These are phyloP conservation scores for Colletotrichum sp. DNA, from an alignment of 2,329 filamentous ascomycete species.

Conservation along the genomic window DNA sequence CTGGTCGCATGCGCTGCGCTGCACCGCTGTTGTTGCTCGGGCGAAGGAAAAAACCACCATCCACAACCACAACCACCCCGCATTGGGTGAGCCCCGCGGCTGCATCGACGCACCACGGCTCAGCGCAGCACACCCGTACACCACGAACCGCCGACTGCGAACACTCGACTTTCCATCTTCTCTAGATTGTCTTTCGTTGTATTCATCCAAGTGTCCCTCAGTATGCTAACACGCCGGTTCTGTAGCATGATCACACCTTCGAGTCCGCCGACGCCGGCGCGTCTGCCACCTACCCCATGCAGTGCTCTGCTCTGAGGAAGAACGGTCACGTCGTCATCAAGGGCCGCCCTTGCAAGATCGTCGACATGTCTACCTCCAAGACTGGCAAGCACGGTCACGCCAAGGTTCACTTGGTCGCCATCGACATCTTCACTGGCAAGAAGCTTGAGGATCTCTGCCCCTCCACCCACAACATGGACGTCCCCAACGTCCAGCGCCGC, in stretches of 20 bases:
- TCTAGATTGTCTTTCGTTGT: not conserved
- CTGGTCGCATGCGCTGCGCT: constrained; percentile 30
- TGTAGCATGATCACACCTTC: constrained; percentile 76
- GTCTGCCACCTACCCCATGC: constrained; percentile 93
- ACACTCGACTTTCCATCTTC: not conserved
- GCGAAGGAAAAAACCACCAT: constrained; percentile 31
- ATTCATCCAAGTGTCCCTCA: not conserved
- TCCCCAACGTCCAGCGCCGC: constrained; percentile 88
- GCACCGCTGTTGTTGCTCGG: constrained; percentile 18
- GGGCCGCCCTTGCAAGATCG: constrained; percentile 99
- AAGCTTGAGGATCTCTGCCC: constrained; percentile 99
- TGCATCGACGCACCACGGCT: constrained; percentile 17
- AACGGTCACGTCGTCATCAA: constrained; percentile 99
- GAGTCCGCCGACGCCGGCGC: constrained; percentile 96
- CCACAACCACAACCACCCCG: constrained; percentile 43
- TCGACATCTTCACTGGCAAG: constrained; percentile 99
- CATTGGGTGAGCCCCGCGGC: constrained; percentile 38
- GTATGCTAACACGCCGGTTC: not conserved
- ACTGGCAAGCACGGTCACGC: constrained; percentile 99
- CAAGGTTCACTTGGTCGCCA: constrained; percentile 97
- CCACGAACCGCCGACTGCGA: not conserved
- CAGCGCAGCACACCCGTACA: not conserved
- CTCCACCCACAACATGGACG: constrained; percentile 98
- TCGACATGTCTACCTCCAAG: constrained; percentile 99
- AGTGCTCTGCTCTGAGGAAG: constrained; percentile 99